Conservation (phyloP, 441 rosid species). For the Pelargonium citronellum region DNA sequence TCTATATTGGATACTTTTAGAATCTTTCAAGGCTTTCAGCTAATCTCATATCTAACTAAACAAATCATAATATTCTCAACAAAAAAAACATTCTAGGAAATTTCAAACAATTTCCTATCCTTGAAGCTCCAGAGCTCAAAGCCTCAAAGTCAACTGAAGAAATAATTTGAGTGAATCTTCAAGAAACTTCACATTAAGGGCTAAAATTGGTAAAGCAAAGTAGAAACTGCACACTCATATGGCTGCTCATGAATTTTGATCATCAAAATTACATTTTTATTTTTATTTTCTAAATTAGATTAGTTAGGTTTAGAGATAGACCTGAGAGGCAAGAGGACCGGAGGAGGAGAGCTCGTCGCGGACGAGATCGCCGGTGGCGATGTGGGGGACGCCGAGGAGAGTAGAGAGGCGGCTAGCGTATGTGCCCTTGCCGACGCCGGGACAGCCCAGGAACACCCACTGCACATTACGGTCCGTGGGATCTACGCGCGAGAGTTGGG, state of each 20-base stretch:
- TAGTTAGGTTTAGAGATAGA: slow-evolving; percentile 5
- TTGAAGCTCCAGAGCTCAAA: background rate
- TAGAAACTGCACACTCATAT: no score
- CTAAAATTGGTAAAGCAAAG: no score
- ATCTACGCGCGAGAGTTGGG: slow-evolving; percentile 23
- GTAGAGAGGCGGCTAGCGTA: slow-evolving; percentile 79
- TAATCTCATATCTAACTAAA: background rate
- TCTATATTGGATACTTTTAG: no score
- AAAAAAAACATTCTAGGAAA: background rate
- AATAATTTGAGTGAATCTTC: no score
- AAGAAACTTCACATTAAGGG: no score
- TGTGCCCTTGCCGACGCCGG: slow-evolving; percentile 98
- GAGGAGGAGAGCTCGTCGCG: slow-evolving; percentile 80
- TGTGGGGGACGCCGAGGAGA: slow-evolving; percentile 83
- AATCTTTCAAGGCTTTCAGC: background rate
- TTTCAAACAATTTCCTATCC: background rate
- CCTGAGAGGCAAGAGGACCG: slow-evolving; percentile 76
- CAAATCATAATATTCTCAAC: background rate
- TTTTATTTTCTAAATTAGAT: no score
- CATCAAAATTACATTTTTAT: background rate
- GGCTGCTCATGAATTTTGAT: background rate
- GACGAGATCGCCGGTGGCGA: slow-evolving; percentile 95
- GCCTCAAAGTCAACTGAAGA: no score
- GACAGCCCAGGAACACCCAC: slow-evolving; percentile 96
- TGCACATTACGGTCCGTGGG: slow-evolving; percentile 53